Base-by-base conservation (phyloP, 164 flowering plant species). In the Sextonia rubra region DNA sequence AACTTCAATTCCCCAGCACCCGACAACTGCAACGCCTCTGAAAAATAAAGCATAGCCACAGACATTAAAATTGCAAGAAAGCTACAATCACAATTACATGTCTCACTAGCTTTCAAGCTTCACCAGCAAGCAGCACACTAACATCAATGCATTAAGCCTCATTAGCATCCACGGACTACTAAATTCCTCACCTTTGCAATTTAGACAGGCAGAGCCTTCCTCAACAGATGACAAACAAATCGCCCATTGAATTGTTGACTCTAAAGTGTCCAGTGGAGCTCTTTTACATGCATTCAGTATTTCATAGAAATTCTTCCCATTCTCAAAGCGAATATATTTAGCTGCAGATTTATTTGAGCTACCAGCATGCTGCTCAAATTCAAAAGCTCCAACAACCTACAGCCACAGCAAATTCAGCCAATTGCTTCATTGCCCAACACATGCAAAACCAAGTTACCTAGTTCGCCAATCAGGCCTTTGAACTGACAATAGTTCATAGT, bases 291-390 rank as follows among this genome's bases (percentile, higher is more conserved):
- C 90, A 75, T 80, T 84, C 77, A 94, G 72, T 9, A 94, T 83
- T 68, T 88, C 90, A 12, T 88, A 86, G 2, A 94, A 83, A 64
- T 80, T 82, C 3, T 78, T 87, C 23, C 97, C 94, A 81, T 86
- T 92, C 60, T 90, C 94, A 78, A 94, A 77, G 76, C 82, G 84
- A 47, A 89, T 91, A 72, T 87, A 82, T 26, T 90, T 90, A 6
- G 89, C 74, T 8, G 97, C 87, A 67, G 87, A 86, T 71, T 90
- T 91, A 74, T 90, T 88, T 64, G 73, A 47, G 79, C 97, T 88
- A 58, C 88, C 86, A 9, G 97, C 99, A 83, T 94, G 99, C 67
- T 74, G 64, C 79, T 92, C 94, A 82, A 88, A 94, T 48, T 79
- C 73, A 24, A 69, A 73, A 66, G 94, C 90, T 0, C 86, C 72